A percentile compares a stretch with the other conserved stretches of the same genome.
Conservation (phyloP, 2,329 filamentous ascomycete genomes). For the Talaromyces sp. region DNA sequence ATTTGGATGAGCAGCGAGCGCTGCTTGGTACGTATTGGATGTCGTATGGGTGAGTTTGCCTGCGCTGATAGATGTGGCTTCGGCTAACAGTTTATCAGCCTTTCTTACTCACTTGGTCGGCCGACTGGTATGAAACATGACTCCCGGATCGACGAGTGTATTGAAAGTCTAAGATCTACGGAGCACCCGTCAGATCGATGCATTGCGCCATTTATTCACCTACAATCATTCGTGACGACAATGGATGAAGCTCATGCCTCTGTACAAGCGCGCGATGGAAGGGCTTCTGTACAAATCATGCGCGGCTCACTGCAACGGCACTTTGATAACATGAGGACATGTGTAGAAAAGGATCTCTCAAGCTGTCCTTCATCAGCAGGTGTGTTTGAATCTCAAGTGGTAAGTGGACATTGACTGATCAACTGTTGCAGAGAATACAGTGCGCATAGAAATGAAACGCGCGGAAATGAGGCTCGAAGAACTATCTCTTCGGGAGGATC, state of each 20-base stretch:
- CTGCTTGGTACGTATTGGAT: conserved; percentile 27
- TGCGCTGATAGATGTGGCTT: conserved; percentile 9
- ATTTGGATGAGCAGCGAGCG: conserved; percentile 24
- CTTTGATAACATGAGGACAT: conserved; percentile 4
- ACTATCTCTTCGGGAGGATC: conserved; percentile 25
- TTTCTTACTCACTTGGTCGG: conserved; percentile 9
- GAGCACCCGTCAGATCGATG: conserved; percentile 24
- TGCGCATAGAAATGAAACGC: conserved; percentile 24
- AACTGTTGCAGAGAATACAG: conserved; percentile 21
- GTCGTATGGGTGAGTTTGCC: conserved; percentile 24
- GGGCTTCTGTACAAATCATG: conserved; percentile 20
- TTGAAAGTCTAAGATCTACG: conserved; percentile 18
- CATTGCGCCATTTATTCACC: conserved; percentile 25
- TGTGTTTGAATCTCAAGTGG: not conserved
- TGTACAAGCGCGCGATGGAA: conserved; percentile 23
- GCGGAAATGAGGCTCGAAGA: conserved; percentile 25
- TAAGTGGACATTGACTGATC: conserved; percentile 5
- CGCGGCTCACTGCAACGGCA: conserved; percentile 23
- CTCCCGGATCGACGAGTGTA: conserved; percentile 20
- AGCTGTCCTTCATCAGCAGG: conserved; percentile 5
- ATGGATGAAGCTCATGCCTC: conserved; percentile 25
- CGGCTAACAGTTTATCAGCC: not conserved
- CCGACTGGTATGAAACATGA: conserved; percentile 5
- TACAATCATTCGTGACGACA: conserved; percentile 25
- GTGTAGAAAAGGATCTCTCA: not conserved